These are phyloP conservation scores for Cercospora sojina DNA, from an alignment of 2,329 filamentous ascomycete species.

Conservation along the genomic window DNA sequence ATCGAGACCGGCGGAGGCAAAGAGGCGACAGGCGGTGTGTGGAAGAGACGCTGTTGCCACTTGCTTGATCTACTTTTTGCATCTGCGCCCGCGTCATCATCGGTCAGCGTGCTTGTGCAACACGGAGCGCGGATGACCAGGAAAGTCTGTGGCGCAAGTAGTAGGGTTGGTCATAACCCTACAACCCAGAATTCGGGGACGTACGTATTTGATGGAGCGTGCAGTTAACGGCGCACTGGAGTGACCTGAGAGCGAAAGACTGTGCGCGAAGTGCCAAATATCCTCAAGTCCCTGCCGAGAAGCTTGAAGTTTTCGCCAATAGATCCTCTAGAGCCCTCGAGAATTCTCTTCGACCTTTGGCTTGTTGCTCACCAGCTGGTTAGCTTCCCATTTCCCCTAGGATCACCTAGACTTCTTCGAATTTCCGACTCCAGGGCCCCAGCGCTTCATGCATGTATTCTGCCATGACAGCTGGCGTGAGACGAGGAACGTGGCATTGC, in stretches of 20 bases:
- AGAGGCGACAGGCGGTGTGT: neutral
- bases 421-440: conserved; percentile 10
- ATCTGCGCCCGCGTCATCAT: neutral
- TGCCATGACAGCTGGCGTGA: neutral
- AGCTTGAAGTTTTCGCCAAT: neutral
- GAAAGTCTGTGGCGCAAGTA: neutral
- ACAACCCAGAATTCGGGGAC: neutral
- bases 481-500: conserved; percentile 13
- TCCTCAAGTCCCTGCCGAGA: neutral
- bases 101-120: neutral
- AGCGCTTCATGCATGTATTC: conserved; percentile 9
- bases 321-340: neutral
- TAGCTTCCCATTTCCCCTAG: neutral
- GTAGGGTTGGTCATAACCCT: neutral
- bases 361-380: neutral
- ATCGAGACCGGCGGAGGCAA: neutral
- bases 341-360: neutral
- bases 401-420: conserved; percentile 15
- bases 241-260: neutral
- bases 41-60: neutral
- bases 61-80: neutral
- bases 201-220: neutral
- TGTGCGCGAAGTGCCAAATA: neutral
- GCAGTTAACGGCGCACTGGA: neutral
- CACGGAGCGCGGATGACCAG: neutral